Evolutionary conservation across 345 rosid genomes (phyloP).

Genomic region (Pugionium dolabratum): DNA sequence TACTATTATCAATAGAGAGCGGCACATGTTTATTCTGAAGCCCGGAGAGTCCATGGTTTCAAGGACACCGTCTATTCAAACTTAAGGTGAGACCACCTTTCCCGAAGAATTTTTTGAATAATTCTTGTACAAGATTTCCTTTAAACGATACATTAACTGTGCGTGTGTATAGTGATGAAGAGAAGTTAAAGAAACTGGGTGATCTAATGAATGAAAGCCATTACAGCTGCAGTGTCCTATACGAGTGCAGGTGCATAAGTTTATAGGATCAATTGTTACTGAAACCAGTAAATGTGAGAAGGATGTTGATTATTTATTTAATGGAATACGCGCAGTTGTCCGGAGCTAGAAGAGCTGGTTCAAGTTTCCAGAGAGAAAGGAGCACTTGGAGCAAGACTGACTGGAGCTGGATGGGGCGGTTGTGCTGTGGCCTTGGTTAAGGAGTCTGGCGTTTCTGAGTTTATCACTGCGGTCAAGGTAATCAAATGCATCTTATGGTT

Average conservation of each 20-base stretch:
- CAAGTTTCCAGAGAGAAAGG: constrained; percentile 59
- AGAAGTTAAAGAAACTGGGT: constrained; percentile 83
- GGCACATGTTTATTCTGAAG: constrained; percentile 88
- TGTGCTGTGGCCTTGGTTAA: constrained; percentile 91
- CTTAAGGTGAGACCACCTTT: constrained; percentile 49
- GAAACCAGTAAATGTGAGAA: neutral
- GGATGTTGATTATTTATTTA: neutral
- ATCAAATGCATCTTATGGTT: neutral
- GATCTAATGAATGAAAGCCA: constrained; percentile 96
- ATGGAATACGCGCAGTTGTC: constrained; percentile 56
- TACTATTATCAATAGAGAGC: constrained; percentile 60
- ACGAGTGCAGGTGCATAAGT: constrained; percentile 82
- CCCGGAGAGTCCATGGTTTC: constrained; percentile 78
- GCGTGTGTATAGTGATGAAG: constrained; percentile 76
- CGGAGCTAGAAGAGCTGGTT: constrained; percentile 95
- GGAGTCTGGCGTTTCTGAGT: constrained; percentile 74
- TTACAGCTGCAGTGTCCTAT: constrained; percentile 81
- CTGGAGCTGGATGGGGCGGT: constrained; percentile 99
- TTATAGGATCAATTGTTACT: neutral
- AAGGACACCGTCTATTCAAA: constrained; percentile 74
- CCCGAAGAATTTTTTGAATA: neutral
- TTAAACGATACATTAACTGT: constrained; percentile 17
- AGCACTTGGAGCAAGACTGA: constrained; percentile 94
- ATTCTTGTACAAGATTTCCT: constrained; percentile 7
- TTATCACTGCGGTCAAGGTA: constrained; percentile 86